A percentile compares a stretch with the other conserved stretches of the same genome.
phyloP scores from a whole-genome alignment of 2,329 filamentous ascomycete species.

The Ophiostoma sp. region DNA sequence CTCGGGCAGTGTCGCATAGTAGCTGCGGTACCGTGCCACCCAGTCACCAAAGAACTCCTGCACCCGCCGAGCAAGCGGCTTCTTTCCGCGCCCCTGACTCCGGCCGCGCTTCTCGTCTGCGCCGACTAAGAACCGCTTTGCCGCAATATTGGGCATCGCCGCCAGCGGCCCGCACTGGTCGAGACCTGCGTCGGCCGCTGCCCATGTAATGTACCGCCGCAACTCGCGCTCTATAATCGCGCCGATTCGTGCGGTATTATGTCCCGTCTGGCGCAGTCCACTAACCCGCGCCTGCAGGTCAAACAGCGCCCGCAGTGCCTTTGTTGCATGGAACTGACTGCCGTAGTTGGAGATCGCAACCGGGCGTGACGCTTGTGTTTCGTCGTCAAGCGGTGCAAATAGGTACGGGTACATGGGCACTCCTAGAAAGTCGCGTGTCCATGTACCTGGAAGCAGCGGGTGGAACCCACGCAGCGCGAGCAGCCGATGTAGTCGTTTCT shows the following conservation, averaged over 20 bases:
- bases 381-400: constrained; percentile 30
- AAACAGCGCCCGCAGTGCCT: constrained; percentile 34
- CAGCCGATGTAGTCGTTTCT: constrained; percentile 33
- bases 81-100: not conserved
- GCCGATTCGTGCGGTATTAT: constrained; percentile 30
- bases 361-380: constrained; percentile 18
- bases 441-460: constrained; percentile 34
- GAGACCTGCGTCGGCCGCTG: constrained; percentile 32
- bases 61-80: constrained; percentile 23
- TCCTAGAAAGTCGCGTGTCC: constrained; percentile 33
- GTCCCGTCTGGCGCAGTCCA: constrained; percentile 32
- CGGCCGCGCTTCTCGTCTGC: not conserved
- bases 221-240: constrained; percentile 31
- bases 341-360: constrained; percentile 30
- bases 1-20: constrained; percentile 24
- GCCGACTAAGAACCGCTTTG: constrained; percentile 24
- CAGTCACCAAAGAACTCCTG: constrained; percentile 25
- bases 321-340: constrained; percentile 32
- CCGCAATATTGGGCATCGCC: constrained; percentile 38
- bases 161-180: constrained; percentile 25
- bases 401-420: constrained; percentile 33
- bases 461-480: constrained; percentile 35
- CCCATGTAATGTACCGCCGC: constrained; percentile 33
- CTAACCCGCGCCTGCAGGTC: constrained; percentile 33
- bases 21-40: constrained; percentile 24